These are phyloP conservation scores for Lycium barbarum DNA, from an alignment of 257 asterid genomes.

Conservation along the genomic window DNA sequence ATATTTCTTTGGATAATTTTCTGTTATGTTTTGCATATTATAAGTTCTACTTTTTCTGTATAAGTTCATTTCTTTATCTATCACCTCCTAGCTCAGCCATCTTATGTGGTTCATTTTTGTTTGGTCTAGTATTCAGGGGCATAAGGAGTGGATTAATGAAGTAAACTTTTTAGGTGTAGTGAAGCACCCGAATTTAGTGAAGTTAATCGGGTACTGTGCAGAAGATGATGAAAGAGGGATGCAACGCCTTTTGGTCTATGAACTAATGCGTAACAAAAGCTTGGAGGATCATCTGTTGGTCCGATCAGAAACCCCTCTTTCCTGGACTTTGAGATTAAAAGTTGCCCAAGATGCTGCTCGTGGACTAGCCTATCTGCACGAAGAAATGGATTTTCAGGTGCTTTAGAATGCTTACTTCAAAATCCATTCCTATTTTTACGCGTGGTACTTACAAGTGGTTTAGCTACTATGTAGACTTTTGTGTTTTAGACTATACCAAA, in stretches of 20 bases:
- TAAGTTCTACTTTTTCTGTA: background rate
- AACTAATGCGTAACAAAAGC: conserved; percentile 86
- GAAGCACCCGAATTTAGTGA: conserved; percentile 88
- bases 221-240: conserved; percentile 97
- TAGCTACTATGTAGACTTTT: no score
- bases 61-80: background rate
- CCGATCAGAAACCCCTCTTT: conserved; percentile 66
- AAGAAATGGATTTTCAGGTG: conserved; percentile 99
- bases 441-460: no score
- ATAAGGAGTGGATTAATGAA: conserved; percentile 96
- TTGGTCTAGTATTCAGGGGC: conserved; percentile 97
- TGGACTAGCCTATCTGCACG: conserved; percentile 91
- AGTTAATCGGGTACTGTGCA: conserved; percentile 90
- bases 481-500: no score
- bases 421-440: background rate
- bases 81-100: conserved; percentile 13
- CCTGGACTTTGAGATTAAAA: conserved; percentile 74
- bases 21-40: conserved; percentile 27
- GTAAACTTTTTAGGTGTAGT: conserved; percentile 84
- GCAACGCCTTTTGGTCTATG: conserved; percentile 89
- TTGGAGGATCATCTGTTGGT: conserved; percentile 82
- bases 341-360: conserved; percentile 96
- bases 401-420: background rate
- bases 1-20: background rate
- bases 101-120: conserved; percentile 41